Base-by-base conservation (phyloP, 2,329 filamentous ascomycete species). In the Microsporum ferrugineum region DNA sequence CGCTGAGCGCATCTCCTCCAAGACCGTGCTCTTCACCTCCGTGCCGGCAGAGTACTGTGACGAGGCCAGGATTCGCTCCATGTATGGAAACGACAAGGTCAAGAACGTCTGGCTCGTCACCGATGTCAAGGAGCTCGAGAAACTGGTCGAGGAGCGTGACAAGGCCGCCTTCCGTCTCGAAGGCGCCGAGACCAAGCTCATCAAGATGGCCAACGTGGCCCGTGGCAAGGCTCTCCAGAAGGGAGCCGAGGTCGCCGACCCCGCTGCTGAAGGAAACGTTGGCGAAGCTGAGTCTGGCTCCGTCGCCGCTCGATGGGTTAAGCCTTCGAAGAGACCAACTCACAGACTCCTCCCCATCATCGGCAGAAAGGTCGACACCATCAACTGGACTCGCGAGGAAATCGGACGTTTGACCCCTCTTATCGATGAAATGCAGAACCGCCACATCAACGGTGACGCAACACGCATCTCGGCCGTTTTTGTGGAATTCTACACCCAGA, bases 281-380 rank as follows among this genome's bases (percentile, higher is more conserved):
- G 82, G 8, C 78, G 84, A 88, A 69, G 77, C 79, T 67, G 85
- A 91, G 74, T 84, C 87, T 47, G 87, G 60, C 7, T 81, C 81
- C 61, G 77, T 89, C 41, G 88, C 89, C 10, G 84, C 85, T 12
- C 86, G 85, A 65, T 95, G 88, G 85, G 77, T 96, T 43, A 80
- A 84, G 14, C 77, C 79, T 7, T 87, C 96, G 12, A 92, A 97
- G 39, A 83, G 91, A 49, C 91, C 91, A 1, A 85, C 87, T 1
- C 91, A 95, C 71, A 84, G 84, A 34, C 77, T 86, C 60, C 88
- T 87, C 71, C 79, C 82, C 3, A 73, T 92, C 23, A 82, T 91
- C 65, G 88, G 91, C 66, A 86, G 90, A 71, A 94, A 95, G 73
- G 91, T 96, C 14, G 94, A 99, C 75, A 94, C 91, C 0, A 96